phyloP scores from a whole-genome alignment of 176 grass and related monocot genomes.

The Carex myosuroides region DNA sequence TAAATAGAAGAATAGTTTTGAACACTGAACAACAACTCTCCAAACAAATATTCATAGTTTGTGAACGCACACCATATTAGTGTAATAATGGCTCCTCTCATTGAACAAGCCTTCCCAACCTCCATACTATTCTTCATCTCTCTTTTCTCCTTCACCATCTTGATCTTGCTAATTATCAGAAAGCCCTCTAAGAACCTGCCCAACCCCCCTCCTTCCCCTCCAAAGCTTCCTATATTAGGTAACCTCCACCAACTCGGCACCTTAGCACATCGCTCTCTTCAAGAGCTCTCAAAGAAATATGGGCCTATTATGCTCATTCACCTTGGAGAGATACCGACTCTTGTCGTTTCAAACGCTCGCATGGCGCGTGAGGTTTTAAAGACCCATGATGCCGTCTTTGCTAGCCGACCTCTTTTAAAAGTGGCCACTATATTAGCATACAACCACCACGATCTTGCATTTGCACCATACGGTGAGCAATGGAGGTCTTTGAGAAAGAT shows the following conservation, averaged over 20 bases:
- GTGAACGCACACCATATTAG: not conserved
- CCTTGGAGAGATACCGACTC: conserved; percentile 43
- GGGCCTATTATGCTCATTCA: conserved; percentile 33
- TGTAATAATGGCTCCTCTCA: not conserved
- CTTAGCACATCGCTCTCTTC: conserved; percentile 37
- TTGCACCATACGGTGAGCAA: conserved; percentile 50
- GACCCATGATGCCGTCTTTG: conserved; percentile 51
- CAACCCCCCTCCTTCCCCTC: conserved; percentile 30
- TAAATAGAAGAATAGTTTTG: not conserved
- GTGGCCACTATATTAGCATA: conserved; percentile 44
- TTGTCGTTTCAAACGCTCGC: conserved; percentile 48
- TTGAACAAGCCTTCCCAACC: not conserved
- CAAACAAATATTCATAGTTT: not conserved
- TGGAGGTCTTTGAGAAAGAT: conserved; percentile 42
- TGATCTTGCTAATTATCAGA: not conserved
- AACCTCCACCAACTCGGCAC: conserved; percentile 60
- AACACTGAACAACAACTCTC: not conserved
- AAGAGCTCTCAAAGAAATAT: conserved; percentile 24
- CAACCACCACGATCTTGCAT: conserved; percentile 47
- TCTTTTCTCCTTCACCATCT: not conserved
- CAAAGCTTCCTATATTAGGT: conserved; percentile 40
- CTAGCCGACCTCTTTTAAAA: conserved; percentile 45
- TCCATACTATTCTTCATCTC: conserved; percentile 16
- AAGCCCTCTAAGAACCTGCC: not conserved
- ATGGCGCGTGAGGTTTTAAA: conserved; percentile 51